phyloP scores from a whole-genome alignment of 164 flowering plant species.

The Vitis cinerea region DNA sequence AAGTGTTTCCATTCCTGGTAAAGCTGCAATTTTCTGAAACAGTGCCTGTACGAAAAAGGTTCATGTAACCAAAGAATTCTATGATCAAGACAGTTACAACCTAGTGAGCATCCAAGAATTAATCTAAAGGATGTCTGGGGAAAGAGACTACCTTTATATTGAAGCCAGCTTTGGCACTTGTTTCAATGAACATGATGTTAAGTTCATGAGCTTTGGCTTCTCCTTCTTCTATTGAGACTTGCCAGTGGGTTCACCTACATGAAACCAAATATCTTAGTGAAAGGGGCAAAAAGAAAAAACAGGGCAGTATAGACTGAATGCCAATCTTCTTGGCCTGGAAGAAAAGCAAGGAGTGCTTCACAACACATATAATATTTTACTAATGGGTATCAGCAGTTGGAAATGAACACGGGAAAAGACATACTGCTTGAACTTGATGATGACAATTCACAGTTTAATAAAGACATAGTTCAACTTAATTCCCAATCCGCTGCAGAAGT shows the following conservation, averaged over 20 bases:
- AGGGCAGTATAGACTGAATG: no score
- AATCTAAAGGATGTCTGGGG: neutral
- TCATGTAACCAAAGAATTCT: neutral
- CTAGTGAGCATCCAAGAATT: neutral
- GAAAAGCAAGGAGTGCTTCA: no score
- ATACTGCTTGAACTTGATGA: no score
- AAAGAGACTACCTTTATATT: slow-evolving; percentile 43
- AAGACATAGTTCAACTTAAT: no score
- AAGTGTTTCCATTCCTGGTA: slow-evolving; percentile 84
- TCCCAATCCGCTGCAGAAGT: no score
- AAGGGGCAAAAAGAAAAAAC: no score
- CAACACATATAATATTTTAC: no score
- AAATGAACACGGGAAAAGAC: no score
- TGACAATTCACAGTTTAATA: no score
- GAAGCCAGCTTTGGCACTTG: slow-evolving; percentile 72
- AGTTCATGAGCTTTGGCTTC: slow-evolving; percentile 65
- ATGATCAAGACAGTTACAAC: neutral
- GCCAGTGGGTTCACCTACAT: slow-evolving; percentile 26
- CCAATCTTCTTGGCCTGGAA: no score
- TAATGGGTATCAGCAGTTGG: no score
- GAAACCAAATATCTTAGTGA: no score
- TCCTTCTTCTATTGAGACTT: slow-evolving; percentile 68
- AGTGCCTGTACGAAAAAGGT: slow-evolving; percentile 49
- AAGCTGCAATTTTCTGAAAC: slow-evolving; percentile 73
- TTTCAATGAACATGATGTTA: slow-evolving; percentile 65